Conservation (phyloP, 306 rosid species). For the Pterocarpus macrocarpus region DNA sequence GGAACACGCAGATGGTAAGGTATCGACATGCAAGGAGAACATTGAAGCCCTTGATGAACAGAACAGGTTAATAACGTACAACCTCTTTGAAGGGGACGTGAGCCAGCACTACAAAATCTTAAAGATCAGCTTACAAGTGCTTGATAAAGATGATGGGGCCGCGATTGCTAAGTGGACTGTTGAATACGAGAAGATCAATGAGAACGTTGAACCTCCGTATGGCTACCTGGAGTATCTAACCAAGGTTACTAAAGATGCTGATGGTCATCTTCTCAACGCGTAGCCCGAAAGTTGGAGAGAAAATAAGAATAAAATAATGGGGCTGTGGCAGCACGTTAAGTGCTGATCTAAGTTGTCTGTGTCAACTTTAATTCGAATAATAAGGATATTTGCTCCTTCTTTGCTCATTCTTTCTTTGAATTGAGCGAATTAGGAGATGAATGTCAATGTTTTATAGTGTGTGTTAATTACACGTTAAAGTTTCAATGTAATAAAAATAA, state of each 20-base stretch:
- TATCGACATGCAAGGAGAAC: constrained; percentile 14
- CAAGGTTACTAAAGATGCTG: constrained; percentile 30
- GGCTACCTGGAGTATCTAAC: constrained; percentile 13
- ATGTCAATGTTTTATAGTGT: too few species aligned
- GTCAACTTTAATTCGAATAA: too few species aligned
- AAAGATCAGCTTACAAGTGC: neutral
- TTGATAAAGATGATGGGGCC: neutral
- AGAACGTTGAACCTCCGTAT: constrained; percentile 32
- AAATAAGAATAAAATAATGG: neutral
- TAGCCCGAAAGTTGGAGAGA: neutral
- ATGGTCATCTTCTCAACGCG: constrained; percentile 29
- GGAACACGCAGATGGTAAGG: constrained; percentile 9
- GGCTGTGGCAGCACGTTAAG: neutral
- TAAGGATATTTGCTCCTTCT: too few species aligned
- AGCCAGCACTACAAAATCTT: neutral
- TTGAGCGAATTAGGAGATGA: too few species aligned
- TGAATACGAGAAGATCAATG: constrained; percentile 39
- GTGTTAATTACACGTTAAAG: too few species aligned
- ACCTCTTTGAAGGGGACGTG: constrained; percentile 13
- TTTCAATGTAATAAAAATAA: too few species aligned
- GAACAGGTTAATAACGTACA: neutral
- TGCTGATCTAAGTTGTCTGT: too few species aligned
- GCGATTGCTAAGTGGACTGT: neutral
- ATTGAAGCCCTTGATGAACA: constrained; percentile 15
- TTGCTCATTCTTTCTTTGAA: too few species aligned